Evolutionary conservation across 495 filamentous ascomycete species (phyloP).

Genomic region (Trichoderma virens): DNA sequence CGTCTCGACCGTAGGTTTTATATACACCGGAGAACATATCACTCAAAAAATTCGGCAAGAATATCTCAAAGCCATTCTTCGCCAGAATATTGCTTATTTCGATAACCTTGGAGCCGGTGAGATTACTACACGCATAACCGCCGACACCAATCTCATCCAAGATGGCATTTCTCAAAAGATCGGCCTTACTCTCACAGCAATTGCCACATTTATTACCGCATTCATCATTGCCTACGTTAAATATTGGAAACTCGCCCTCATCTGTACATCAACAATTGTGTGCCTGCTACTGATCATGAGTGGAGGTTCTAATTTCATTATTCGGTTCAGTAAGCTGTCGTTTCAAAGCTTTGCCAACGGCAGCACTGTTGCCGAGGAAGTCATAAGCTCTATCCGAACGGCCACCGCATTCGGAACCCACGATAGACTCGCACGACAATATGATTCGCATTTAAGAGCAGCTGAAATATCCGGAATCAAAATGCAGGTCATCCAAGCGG

Average conservation of each 20-base stretch:
- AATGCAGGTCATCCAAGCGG: slow-evolving; percentile 56
- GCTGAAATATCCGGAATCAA: slow-evolving; percentile 75
- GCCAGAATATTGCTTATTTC: slow-evolving; percentile 31
- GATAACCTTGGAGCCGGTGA: slow-evolving; percentile 50
- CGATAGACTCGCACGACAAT: slow-evolving; percentile 76
- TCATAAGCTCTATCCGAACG: slow-evolving; percentile 87
- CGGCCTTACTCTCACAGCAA: slow-evolving; percentile 61
- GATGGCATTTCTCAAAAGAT: slow-evolving; percentile 59
- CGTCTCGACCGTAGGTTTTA: slow-evolving; percentile 32
- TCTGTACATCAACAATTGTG: slow-evolving; percentile 61
- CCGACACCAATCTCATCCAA: slow-evolving; percentile 21
- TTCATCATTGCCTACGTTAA: slow-evolving; percentile 84
- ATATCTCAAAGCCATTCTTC: slow-evolving; percentile 27
- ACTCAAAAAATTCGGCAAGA: slow-evolving; percentile 24
- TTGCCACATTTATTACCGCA: slow-evolving; percentile 77
- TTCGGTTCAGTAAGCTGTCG: slow-evolving; percentile 70
- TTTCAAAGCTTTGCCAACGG: slow-evolving; percentile 73
- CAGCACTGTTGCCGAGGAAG: slow-evolving; percentile 88
- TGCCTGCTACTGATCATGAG: slow-evolving; percentile 72
- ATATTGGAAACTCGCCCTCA: slow-evolving; percentile 77
- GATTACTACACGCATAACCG: slow-evolving; percentile 64
- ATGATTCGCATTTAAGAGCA: slow-evolving; percentile 61
- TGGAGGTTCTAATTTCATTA: slow-evolving; percentile 59
- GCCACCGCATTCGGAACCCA: slow-evolving; percentile 92
- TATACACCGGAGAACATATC: slow-evolving; percentile 14